Conservation (phyloP, 2,329 filamentous ascomycete genomes). For the Colletotrichum aenigma region DNA sequence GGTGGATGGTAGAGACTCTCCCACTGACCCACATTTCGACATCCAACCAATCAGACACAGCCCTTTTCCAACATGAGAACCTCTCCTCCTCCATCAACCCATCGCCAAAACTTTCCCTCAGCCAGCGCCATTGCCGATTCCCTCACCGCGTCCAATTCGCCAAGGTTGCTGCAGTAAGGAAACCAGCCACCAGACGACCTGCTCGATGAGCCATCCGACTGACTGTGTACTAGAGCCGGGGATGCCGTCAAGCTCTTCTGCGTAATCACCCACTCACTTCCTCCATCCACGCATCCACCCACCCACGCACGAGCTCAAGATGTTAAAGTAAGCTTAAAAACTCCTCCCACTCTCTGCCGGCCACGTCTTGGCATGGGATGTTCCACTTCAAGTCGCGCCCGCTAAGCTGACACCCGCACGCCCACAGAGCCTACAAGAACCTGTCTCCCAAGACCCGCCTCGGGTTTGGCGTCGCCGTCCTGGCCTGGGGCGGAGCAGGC, state of each 20-base stretch:
- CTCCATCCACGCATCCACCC: background rate
- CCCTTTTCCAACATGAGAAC: background rate
- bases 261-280: background rate
- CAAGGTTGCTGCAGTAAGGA: background rate
- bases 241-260: background rate
- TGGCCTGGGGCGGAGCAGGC: constrained; percentile 77
- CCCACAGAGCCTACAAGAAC: constrained; percentile 70
- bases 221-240: background rate
- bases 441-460: constrained; percentile 74
- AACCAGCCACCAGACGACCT: background rate
- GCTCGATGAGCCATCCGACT: background rate
- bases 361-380: background rate
- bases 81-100: background rate
- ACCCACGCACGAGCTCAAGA: background rate
- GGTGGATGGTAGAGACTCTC: background rate
- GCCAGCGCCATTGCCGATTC: background rate
- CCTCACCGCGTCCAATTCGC: background rate
- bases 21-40: background rate
- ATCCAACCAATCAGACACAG: background rate
- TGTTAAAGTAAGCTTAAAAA: constrained; percentile 20
- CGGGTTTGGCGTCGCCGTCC: constrained; percentile 73
- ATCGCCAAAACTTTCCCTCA: background rate
- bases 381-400: background rate
- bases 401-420: background rate
- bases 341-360: background rate